Percentiles rank a stretch among this genome's conserved stretches.
Evolutionary conservation across 768 basidiomycete species (phyloP).

Genomic region (Hypholoma sublateritium): DNA sequence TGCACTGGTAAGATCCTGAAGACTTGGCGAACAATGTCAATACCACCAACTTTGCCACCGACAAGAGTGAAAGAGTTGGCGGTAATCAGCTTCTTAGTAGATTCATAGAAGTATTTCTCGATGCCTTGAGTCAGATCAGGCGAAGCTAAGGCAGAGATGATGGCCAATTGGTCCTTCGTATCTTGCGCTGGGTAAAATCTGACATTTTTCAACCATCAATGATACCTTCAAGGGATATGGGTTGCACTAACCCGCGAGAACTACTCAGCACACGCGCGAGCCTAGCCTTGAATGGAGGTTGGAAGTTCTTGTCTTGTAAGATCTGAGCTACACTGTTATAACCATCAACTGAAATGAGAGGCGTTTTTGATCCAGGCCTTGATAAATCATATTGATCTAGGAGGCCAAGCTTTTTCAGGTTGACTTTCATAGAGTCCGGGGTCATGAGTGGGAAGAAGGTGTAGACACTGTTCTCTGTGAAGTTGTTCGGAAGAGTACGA

Average conservation of each 20-base stretch:
- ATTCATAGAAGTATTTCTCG: conserved; percentile 63
- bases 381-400: conserved; percentile 53
- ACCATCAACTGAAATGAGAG: conserved; percentile 34
- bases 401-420: conserved; percentile 57
- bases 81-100: conserved; percentile 58
- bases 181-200: conserved; percentile 71
- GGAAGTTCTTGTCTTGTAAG: conserved; percentile 48
- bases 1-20: conserved; percentile 61
- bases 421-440: conserved; percentile 61
- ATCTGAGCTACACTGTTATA: conserved; percentile 56
- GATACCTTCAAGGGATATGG: background rate
- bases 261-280: conserved; percentile 49
- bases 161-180: conserved; percentile 45
- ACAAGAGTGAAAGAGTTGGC: conserved; percentile 55
- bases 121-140: conserved; percentile 50
- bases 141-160: conserved; percentile 47
- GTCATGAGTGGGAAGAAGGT: conserved; percentile 91
- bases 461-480: conserved; percentile 67
- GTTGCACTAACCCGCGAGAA: conserved; percentile 52
- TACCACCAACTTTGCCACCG: conserved; percentile 47
- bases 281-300: conserved; percentile 46
- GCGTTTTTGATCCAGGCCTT: conserved; percentile 39
- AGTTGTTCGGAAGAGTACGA: conserved; percentile 72
- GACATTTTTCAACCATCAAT: background rate
- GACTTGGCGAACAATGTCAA: conserved; percentile 73